These are phyloP conservation scores for Agrocybe praecox DNA, from an alignment of 768 basidiomycete genomes.

Conservation along the genomic window DNA sequence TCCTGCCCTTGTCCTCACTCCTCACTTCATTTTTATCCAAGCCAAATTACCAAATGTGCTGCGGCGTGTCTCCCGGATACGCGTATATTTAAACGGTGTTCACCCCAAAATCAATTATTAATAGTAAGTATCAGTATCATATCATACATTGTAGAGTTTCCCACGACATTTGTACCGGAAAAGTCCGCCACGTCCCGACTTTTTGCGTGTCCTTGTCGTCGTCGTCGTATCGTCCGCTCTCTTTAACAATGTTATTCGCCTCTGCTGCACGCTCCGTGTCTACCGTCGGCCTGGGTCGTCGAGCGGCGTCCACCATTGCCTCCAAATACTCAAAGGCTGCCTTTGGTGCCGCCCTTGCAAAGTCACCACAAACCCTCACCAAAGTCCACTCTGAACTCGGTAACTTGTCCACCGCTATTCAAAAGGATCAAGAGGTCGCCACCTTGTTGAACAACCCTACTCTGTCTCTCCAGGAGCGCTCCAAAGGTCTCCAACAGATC, in stretches of 20 bases:
- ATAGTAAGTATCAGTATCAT: too few relatives aligned
- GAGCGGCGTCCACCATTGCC: conserved; percentile 77
- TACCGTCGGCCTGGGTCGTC: conserved; percentile 57
- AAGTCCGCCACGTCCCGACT: conserved; percentile 34
- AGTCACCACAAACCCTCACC: conserved; percentile 80
- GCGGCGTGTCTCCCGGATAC: too few relatives aligned
- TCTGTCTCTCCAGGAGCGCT: conserved; percentile 78
- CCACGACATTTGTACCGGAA: conserved; percentile 30
- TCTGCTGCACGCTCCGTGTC: conserved; percentile 54
- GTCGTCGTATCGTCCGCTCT: conserved; percentile 24
- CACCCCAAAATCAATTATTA: too few relatives aligned
- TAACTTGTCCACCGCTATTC: conserved; percentile 69
- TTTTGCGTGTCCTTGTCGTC: conserved; percentile 27
- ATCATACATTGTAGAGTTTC: conserved; percentile 23
- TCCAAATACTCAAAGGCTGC: conserved; percentile 84
- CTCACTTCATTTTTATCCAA: too few relatives aligned
- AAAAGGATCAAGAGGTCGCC: conserved; percentile 61
- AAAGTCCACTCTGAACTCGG: conserved; percentile 87
- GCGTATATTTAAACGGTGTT: neutral
- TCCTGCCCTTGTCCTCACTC: too few relatives aligned
- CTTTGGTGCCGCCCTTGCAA: conserved; percentile 79
- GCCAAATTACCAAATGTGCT: neutral
- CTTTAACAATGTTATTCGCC: conserved; percentile 54
- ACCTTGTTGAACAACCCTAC: conserved; percentile 90
- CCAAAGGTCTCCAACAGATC: conserved; percentile 65